A percentile compares a stretch with the other conserved stretches of the same genome.
These are phyloP conservation scores for Pichia sp. DNA, from an alignment of 1,139 yeast species.

Conservation along the genomic window DNA sequence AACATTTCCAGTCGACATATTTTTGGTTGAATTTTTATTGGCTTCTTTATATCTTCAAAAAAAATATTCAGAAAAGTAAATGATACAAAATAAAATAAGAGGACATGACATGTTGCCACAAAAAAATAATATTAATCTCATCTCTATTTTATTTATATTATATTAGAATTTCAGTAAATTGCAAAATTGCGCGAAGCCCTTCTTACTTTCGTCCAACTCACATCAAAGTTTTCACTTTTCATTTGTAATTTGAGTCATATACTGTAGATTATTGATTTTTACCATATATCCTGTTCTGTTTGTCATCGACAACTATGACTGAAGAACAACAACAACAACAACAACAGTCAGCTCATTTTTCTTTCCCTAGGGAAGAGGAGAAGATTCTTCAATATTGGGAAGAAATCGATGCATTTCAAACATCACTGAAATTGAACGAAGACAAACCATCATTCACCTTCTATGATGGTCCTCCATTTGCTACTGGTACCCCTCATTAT, in stretches of 20 bases:
- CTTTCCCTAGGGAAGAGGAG: conserved; percentile 87
- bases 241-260: too few species aligned
- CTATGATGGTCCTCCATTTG: conserved; percentile 99
- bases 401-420: conserved; percentile 87
- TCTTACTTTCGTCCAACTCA: too few species aligned
- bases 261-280: too few species aligned
- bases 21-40: not conserved
- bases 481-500: conserved; percentile 98
- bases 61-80: too few species aligned
- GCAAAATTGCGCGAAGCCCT: too few species aligned
- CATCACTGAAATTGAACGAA: conserved; percentile 74
- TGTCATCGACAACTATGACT: conserved; percentile 17
- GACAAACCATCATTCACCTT: conserved; percentile 86
- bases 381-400: conserved; percentile 76
- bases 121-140: too few species aligned
- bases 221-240: too few species aligned
- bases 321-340: conserved; percentile 22
- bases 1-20: not conserved
- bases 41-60: too few species aligned
- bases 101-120: too few species aligned
- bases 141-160: too few species aligned
- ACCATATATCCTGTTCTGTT: not conserved
- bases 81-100: too few species aligned
- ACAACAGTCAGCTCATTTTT: conserved; percentile 28
- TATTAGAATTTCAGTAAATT: too few species aligned